Evolutionary conservation across 2,329 filamentous ascomycete species (phyloP), one percentile per base, ranked within the genome.

Genomic region (Botrytis galanthina): DNA sequence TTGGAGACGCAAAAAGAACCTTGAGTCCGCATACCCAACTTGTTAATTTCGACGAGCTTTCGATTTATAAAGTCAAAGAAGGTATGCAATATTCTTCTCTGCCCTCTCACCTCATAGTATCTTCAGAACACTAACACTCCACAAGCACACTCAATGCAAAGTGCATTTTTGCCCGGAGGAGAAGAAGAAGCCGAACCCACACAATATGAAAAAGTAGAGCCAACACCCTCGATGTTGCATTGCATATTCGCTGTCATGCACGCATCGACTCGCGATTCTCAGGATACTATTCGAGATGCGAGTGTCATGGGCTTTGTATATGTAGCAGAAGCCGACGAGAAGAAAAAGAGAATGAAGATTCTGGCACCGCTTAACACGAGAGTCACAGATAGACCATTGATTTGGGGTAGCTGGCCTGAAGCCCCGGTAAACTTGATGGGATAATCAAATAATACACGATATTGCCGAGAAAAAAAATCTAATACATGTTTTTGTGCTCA

Each of bases 301-400:
- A 92, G 91, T 73, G 91, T 98, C 44, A 92, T 97, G 87, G 96
- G 96, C 0, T 99, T 97, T 80, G 88, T 98, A 44, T 98, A 97
- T 80, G 92, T 98, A 26, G 92, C 93, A 0, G 93, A 97, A 75
- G 93, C 98, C 6, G 95, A 99, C 80, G 92, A 93, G 80, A 91
- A 92, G 78, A 92, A 92, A 82, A 90, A 90, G 77, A 92, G 93
- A 81, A 86, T 98, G 46, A 92, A 93, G 80, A 86, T 98, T 32
- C 84, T 99, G 74, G 91, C 93, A 29, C 96, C 96, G 1, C 90
- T 97, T 75, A 93, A 92, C 70, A 94, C 94, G 3, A 87, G 92
- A 74, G 86, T 97, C 74, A 94, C 93, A 0, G 89, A 92, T 77
- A 87, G 91, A 80, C 94, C 95, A 8, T 85, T 98, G 79, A 86